These are phyloP conservation scores for Calonectria fujianensis DNA, from an alignment of 2,329 filamentous ascomycete species.

Conservation along the genomic window DNA sequence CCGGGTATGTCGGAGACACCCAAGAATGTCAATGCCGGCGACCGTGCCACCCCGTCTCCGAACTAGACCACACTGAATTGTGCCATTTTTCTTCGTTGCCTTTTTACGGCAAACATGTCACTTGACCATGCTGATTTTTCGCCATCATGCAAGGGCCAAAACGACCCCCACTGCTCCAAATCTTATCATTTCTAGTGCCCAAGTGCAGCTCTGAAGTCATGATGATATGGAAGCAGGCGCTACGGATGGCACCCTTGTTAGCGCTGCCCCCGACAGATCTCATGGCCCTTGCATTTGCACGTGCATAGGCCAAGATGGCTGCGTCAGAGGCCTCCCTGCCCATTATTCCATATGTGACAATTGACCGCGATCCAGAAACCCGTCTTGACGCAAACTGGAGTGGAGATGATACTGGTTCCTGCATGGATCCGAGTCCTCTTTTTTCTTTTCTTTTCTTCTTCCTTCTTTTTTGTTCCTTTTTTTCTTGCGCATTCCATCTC, in stretches of 20 bases:
- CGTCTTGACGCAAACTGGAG: neutral
- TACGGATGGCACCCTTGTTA: neutral
- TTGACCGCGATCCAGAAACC: neutral
- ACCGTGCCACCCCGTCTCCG: neutral
- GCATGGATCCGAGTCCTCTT: too few species aligned
- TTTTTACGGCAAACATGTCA: conserved; percentile 7
- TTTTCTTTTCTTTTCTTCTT: neutral
- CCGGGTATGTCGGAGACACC: neutral
- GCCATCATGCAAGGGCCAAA: neutral
- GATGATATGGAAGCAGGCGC: neutral
- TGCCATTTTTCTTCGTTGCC: neutral
- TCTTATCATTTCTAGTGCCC: neutral
- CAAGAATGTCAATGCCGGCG: neutral
- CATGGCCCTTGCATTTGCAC: neutral
- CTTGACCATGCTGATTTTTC: conserved; percentile 9
- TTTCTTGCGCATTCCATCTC: neutral
- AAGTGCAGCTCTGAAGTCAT: neutral
- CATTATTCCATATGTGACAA: neutral
- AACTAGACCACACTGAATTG: neutral
- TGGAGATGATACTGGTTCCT: neutral
- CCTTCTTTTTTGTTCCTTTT: neutral
- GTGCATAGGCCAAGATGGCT: neutral
- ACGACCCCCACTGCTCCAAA: neutral
- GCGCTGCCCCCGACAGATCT: neutral
- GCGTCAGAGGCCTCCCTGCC: conserved; percentile 8